phyloP scores from a whole-genome alignment of 495 filamentous ascomycete species.

The Neurospora sp. region DNA sequence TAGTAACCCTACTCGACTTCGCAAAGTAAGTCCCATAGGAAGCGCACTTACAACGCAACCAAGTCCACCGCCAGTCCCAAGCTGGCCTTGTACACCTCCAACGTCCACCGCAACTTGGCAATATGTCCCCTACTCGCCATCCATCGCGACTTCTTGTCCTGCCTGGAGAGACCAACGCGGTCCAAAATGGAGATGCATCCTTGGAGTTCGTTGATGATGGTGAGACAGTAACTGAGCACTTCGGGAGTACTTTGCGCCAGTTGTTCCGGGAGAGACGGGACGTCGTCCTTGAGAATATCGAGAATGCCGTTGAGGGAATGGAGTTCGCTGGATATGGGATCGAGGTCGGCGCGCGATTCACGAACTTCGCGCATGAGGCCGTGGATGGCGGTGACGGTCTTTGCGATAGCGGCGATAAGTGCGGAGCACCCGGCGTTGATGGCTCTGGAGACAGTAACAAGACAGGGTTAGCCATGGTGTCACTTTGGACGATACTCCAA shows the following conservation, averaged over 20 bases:
- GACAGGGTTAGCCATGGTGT: background rate
- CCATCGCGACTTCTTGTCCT: conserved; percentile 34
- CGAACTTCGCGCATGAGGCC: conserved; percentile 36
- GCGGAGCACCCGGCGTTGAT: conserved; percentile 33
- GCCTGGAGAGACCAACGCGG: conserved; percentile 19
- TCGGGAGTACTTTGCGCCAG: conserved; percentile 27
- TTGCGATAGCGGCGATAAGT: conserved; percentile 25
- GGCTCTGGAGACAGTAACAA: conserved; percentile 16
- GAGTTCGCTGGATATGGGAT: conserved; percentile 37
- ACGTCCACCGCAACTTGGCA: conserved; percentile 21
- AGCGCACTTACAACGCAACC: conserved; percentile 24
- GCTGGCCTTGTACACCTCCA: conserved; percentile 29
- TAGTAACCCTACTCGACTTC: background rate
- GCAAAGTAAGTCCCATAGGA: background rate
- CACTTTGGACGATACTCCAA: background rate
- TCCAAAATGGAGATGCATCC: conserved; percentile 21
- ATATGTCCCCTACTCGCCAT: conserved; percentile 24
- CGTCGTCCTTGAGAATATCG: conserved; percentile 36
- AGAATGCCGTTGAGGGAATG: conserved; percentile 36
- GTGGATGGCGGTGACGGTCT: conserved; percentile 19
- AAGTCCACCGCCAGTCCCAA: conserved; percentile 34
- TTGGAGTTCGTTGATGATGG: conserved; percentile 26
- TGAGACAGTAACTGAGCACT: conserved; percentile 26
- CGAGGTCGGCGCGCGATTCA: conserved; percentile 35
- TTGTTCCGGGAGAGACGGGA: conserved; percentile 23